These are phyloP conservation scores for Saturnispora serradocipensis DNA, from an alignment of 805 yeast species.

Conservation along the genomic window DNA sequence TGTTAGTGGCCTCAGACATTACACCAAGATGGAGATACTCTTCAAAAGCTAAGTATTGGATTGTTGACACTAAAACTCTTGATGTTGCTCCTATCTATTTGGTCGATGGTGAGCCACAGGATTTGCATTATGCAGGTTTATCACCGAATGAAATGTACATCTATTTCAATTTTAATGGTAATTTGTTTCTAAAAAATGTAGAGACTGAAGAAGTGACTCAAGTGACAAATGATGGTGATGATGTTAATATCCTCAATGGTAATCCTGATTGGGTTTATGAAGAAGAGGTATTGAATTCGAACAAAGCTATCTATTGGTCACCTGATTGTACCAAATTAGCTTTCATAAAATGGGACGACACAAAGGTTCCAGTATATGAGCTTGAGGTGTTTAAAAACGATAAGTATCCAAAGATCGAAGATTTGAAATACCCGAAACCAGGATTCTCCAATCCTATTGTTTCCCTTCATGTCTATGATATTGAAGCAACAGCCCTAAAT, in stretches of 20 bases:
- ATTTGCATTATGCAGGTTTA: conserved; percentile 48
- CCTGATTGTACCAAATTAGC: conserved; percentile 50
- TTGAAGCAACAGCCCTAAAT: conserved; percentile 20
- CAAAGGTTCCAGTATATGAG: conserved; percentile 43
- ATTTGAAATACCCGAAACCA: conserved; percentile 64
- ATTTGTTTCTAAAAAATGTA: conserved; percentile 42
- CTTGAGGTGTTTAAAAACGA: conserved; percentile 41
- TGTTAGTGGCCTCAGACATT: conserved; percentile 46
- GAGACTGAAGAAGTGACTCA: conserved; percentile 19
- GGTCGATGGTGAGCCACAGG: conserved; percentile 19
- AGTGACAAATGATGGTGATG: conserved; percentile 45
- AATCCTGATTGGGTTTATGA: conserved; percentile 81
- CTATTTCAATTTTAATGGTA: conserved; percentile 47
- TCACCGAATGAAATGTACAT: conserved; percentile 51
- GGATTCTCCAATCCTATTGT: conserved; percentile 55
- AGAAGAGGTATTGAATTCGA: conserved; percentile 60
- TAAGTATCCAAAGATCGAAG: conserved; percentile 38
- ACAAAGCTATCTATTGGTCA: conserved; percentile 64
- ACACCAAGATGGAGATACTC: conserved; percentile 63
- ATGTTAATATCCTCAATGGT: conserved; percentile 45
- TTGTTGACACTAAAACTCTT: conserved; percentile 38
- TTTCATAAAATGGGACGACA: conserved; percentile 50
- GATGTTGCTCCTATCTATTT: conserved; percentile 17
- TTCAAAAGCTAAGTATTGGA: conserved; percentile 49
- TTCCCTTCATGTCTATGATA: conserved; percentile 35